A percentile compares a stretch with the other conserved stretches of the same genome.
Evolutionary conservation across 192 early-diverging fungal species (phyloP).

Genomic region (Umbelopsis ramanniana): DNA sequence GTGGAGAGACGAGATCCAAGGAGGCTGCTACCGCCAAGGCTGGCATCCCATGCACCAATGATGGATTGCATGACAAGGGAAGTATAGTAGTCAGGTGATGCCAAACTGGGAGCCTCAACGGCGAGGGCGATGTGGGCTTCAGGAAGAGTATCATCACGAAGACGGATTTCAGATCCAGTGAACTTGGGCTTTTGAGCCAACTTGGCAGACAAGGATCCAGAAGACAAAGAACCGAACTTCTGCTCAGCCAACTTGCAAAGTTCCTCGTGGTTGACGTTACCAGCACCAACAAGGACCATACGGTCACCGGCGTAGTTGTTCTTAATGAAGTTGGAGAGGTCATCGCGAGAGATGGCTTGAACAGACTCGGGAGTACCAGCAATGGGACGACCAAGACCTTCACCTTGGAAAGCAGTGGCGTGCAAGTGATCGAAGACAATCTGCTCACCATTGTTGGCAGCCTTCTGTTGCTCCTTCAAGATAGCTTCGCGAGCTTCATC

Average conservation of each 20-base stretch:
- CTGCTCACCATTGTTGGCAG: constrained; percentile 95
- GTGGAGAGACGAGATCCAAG: constrained; percentile 85
- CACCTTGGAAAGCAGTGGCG: constrained; percentile 91
- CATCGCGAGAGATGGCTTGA: constrained; percentile 81
- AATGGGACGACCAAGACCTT: constrained; percentile 89
- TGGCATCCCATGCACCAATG: constrained; percentile 97
- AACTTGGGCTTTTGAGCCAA: constrained; percentile 69
- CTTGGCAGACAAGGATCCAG: constrained; percentile 51
- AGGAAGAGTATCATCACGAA: constrained; percentile 87
- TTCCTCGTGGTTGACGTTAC: constrained; percentile 92
- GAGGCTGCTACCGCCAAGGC: constrained; percentile 87
- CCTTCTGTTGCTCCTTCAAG: constrained; percentile 91
- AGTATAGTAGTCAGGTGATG: constrained; percentile 93
- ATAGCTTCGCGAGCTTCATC: constrained; percentile 98
- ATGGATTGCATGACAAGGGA: constrained; percentile 95
- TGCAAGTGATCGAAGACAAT: constrained; percentile 99
- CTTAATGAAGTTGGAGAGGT: constrained; percentile 88
- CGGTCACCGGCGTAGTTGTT: constrained; percentile 96
- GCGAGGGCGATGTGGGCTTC: constrained; percentile 97
- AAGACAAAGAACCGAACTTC: constrained; percentile 85
- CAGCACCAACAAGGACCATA: constrained; percentile 95
- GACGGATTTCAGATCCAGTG: constrained; percentile 86
- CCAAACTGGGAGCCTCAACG: constrained; percentile 96
- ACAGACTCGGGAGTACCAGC: constrained; percentile 96
- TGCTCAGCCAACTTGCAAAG: constrained; percentile 91